phyloP scores from a whole-genome alignment of 2,329 filamentous ascomycete genomes.

The Colletotrichum phormii region DNA sequence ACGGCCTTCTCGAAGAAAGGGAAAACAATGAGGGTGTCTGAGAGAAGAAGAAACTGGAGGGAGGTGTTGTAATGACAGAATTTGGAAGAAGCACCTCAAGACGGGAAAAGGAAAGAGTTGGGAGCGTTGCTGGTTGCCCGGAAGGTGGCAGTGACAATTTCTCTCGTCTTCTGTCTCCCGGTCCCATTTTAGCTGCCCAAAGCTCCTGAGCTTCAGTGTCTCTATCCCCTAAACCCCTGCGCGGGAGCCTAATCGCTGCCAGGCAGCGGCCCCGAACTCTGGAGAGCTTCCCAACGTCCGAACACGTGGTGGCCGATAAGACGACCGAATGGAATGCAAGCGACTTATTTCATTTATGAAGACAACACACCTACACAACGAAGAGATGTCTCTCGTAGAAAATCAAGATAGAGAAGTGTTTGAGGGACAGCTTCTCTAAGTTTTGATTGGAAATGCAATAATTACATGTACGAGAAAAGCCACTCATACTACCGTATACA shows the following conservation, averaged over 20 bases:
- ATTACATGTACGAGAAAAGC: not conserved
- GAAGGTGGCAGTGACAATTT: not conserved
- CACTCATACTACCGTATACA: not conserved
- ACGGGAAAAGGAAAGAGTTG: not conserved
- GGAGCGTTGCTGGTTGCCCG: slow-evolving; percentile 2
- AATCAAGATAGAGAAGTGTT: not conserved
- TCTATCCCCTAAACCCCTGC: not conserved
- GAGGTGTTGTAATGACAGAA: slow-evolving; percentile 3
- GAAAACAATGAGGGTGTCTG: not conserved
- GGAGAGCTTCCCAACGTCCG: not conserved
- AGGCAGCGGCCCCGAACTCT: slow-evolving; percentile 5
- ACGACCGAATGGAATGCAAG: slow-evolving; percentile 6
- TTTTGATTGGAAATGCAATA: not conserved
- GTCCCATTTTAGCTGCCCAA: not conserved
- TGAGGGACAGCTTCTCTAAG: not conserved
- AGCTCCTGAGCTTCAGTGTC: slow-evolving; percentile 20
- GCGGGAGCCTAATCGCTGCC: slow-evolving; percentile 16
- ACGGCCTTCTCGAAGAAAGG: not conserved
- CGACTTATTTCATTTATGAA: not conserved
- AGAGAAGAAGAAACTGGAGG: slow-evolving; percentile 17
- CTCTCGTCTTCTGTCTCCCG: not conserved
- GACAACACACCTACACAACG: not conserved
- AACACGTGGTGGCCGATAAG: slow-evolving; percentile 10
- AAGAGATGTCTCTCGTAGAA: not conserved
- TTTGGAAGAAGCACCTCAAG: not conserved